These are phyloP conservation scores for Aspergillus steynii DNA, from an alignment of 495 filamentous ascomycete species.

Conservation along the genomic window DNA sequence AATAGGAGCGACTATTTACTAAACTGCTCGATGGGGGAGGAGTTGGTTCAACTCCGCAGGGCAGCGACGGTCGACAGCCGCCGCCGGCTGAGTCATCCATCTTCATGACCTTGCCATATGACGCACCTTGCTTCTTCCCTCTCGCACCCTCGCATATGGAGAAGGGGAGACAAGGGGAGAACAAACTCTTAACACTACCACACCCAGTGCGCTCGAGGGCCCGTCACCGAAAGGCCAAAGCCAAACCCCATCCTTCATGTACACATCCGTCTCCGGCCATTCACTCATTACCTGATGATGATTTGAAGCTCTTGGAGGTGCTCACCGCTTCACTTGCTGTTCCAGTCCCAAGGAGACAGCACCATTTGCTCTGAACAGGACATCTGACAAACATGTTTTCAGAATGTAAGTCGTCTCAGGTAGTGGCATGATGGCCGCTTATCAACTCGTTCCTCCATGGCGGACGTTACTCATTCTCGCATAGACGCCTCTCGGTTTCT, in stretches of 20 bases:
- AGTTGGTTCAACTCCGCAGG: neutral
- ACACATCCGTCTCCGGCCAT: neutral
- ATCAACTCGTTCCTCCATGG: neutral
- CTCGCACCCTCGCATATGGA: neutral
- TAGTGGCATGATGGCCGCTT: neutral
- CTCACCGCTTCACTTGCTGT: conserved; percentile 16
- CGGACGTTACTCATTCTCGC: conserved; percentile 18
- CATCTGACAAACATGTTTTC: conserved; percentile 74
- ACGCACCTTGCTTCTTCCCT: conserved; percentile 28
- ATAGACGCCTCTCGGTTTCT: conserved; percentile 96
- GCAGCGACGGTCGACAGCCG: neutral
- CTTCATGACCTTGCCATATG: conserved; percentile 42
- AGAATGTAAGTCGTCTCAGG: conserved; percentile 71
- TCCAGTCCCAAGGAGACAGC: neutral
- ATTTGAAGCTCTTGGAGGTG: neutral
- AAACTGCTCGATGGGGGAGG: neutral
- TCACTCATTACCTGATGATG: neutral
- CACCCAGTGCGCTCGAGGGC: neutral
- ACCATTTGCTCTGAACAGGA: neutral
- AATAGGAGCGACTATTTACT: neutral
- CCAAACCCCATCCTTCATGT: neutral
- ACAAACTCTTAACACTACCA: neutral
- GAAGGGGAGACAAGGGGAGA: neutral
- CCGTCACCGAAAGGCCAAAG: neutral
- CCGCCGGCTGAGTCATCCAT: conserved; percentile 45